Evolutionary conservation across 2,329 filamentous ascomycete genomes (phyloP).

Genomic region (Helicocarpus griseus): DNA sequence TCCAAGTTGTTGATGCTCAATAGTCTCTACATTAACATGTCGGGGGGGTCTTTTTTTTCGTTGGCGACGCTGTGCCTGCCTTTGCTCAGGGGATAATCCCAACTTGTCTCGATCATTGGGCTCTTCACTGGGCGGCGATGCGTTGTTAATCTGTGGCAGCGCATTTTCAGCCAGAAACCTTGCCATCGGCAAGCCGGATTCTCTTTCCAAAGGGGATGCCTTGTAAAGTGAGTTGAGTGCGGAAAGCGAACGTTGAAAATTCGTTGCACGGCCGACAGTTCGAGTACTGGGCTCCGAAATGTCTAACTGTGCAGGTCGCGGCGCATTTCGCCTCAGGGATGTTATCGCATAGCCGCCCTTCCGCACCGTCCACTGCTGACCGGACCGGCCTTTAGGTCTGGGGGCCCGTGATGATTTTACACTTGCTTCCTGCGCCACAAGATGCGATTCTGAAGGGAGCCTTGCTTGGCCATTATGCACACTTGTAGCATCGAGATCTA

Average conservation of each 20-base stretch:
- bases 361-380: slow-evolving; percentile 22
- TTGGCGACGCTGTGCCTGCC: slow-evolving; percentile 10
- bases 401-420: background rate
- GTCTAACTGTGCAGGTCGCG: slow-evolving; percentile 28
- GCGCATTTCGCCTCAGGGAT: slow-evolving; percentile 25
- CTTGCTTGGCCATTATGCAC: background rate
- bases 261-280: slow-evolving; percentile 12
- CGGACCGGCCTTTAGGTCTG: background rate
- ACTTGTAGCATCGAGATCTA: background rate
- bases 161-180: slow-evolving; percentile 24
- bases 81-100: background rate
- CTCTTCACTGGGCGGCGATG: slow-evolving; percentile 5
- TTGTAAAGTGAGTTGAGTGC: slow-evolving; percentile 23
- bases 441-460: background rate
- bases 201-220: slow-evolving; percentile 9
- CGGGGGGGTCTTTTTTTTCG: slow-evolving; percentile 32
- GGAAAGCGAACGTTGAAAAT: slow-evolving; percentile 25
- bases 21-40: slow-evolving; percentile 37
- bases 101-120: background rate
- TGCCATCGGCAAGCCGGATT: slow-evolving; percentile 23
- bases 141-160: slow-evolving; percentile 4
- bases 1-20: slow-evolving; percentile 35
- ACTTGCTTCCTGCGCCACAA: background rate
- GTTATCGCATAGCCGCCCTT: slow-evolving; percentile 26
- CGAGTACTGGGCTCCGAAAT: slow-evolving; percentile 13